These are phyloP conservation scores for Castanea mollissima DNA, from an alignment of 306 rosid genomes.

Conservation along the genomic window DNA sequence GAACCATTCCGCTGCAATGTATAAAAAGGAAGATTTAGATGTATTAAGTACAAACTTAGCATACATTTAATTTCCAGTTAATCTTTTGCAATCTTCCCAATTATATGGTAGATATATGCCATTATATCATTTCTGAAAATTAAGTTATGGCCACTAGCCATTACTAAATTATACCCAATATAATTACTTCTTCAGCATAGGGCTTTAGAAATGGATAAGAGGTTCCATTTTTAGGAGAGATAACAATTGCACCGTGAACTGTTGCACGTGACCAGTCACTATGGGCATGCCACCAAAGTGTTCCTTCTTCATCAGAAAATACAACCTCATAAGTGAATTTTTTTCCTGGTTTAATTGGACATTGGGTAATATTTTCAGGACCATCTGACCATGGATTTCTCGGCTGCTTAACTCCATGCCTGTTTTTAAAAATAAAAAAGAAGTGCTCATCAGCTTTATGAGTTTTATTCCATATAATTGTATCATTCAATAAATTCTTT, in stretches of 20 bases:
- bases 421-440: no score
- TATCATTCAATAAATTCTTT: no score
- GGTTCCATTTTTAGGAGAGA: not conserved
- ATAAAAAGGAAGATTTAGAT: not conserved
- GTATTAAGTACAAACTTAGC: not conserved
- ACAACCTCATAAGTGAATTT: constrained; percentile 27
- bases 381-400: constrained; percentile 48
- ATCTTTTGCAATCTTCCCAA: no score
- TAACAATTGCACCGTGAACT: constrained; percentile 30
- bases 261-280: constrained; percentile 40
- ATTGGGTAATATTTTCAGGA: constrained; percentile 39
- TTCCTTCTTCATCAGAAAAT: constrained; percentile 40
- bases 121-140: no score
- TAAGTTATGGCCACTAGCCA: no score
- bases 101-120: no score
- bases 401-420: constrained; percentile 21
- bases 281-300: constrained; percentile 52
- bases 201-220: constrained; percentile 27
- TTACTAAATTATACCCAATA: constrained; percentile 15
- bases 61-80: no score
- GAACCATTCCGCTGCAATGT: not conserved
- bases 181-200: constrained; percentile 5
- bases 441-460: no score
- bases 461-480: no score
- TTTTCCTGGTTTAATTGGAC: constrained; percentile 31